Percentiles rank a stretch among this genome's conserved stretches.
Conservation (phyloP, 108 stramenopile genomes). For the Cyclotella choctawhatcheeana region DNA sequence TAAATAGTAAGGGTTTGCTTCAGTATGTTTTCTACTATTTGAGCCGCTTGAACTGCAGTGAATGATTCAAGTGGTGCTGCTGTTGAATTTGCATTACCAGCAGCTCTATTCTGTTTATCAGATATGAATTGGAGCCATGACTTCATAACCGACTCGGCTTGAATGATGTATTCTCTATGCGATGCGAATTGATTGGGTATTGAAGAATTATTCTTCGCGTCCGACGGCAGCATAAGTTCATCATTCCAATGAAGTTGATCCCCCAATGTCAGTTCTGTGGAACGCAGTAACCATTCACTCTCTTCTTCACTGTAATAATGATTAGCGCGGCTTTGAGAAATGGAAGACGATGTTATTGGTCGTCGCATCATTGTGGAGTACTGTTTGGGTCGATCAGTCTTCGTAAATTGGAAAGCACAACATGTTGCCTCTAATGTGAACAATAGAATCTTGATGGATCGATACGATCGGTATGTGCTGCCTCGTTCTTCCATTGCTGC, state of each 20-base stretch:
- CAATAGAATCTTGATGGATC: too few species aligned
- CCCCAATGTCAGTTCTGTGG: slow-evolving; percentile 16
- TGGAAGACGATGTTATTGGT: too few species aligned
- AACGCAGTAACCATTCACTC: slow-evolving; percentile 25
- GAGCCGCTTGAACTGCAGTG: neutral
- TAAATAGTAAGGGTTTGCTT: slow-evolving; percentile 9
- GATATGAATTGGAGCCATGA: slow-evolving; percentile 23
- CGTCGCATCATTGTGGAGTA: too few species aligned
- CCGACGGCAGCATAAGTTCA: neutral
- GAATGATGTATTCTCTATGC: slow-evolving; percentile 12
- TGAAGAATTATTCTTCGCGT: neutral
- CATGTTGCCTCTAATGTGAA: too few species aligned
- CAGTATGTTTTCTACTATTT: slow-evolving; percentile 17
- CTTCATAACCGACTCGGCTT: slow-evolving; percentile 29
- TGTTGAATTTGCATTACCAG: neutral
- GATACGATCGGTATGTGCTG: too few species aligned
- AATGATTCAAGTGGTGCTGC: neutral
- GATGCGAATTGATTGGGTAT: slow-evolving; percentile 11
- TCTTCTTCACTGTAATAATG: too few species aligned
- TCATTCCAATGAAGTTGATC: slow-evolving; percentile 1
- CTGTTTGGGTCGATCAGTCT: too few species aligned
- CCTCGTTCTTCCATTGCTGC: too few species aligned
- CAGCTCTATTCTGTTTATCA: neutral
- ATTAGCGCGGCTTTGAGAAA: too few species aligned
- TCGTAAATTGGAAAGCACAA: too few species aligned